phyloP scores from a whole-genome alignment of 345 rosid genomes.

The Luvunga scandens region DNA sequence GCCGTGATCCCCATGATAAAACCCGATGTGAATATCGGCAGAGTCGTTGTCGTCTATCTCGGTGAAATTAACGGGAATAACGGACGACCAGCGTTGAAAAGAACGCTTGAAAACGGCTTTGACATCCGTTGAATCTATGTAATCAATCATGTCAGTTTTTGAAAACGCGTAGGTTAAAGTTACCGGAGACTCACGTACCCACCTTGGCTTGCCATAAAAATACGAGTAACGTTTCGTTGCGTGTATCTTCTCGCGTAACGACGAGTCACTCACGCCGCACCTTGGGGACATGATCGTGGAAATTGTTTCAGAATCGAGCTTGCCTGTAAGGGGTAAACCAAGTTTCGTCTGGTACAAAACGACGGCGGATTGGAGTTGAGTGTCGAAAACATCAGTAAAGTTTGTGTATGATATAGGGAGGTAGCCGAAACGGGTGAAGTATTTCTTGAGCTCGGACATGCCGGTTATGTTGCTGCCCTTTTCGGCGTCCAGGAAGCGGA shows the following conservation, averaged over 20 bases:
- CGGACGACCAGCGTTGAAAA: slow-evolving; percentile 71
- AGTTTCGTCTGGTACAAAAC: slow-evolving; percentile 56
- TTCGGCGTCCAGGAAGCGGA: slow-evolving; percentile 62
- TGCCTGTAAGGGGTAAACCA: slow-evolving; percentile 64
- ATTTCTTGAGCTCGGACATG: slow-evolving; percentile 80
- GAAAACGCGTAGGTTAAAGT: slow-evolving; percentile 71
- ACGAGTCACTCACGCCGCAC: slow-evolving; percentile 66
- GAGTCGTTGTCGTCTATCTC: slow-evolving; percentile 39
- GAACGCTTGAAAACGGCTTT: slow-evolving; percentile 50
- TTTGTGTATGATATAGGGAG: slow-evolving; percentile 30
- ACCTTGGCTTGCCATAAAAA: slow-evolving; percentile 70
- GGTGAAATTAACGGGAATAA: slow-evolving; percentile 63
- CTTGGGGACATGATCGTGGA: slow-evolving; percentile 61
- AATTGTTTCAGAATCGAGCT: slow-evolving; percentile 64
- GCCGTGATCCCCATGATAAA: slow-evolving; percentile 64
- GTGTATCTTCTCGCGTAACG: slow-evolving; percentile 16
- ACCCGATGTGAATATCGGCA: slow-evolving; percentile 73
- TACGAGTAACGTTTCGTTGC: slow-evolving; percentile 55
- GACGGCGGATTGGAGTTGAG: slow-evolving; percentile 50
- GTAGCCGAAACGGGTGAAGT: slow-evolving; percentile 83
- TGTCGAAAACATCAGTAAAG: slow-evolving; percentile 63
- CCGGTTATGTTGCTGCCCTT: slow-evolving; percentile 66
- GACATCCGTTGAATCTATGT: slow-evolving; percentile 43
- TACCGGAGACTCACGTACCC: slow-evolving; percentile 47
- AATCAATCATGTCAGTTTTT: slow-evolving; percentile 43